phyloP scores from a whole-genome alignment of 805 yeast species.

The Saccharomycopsis javanensis region DNA sequence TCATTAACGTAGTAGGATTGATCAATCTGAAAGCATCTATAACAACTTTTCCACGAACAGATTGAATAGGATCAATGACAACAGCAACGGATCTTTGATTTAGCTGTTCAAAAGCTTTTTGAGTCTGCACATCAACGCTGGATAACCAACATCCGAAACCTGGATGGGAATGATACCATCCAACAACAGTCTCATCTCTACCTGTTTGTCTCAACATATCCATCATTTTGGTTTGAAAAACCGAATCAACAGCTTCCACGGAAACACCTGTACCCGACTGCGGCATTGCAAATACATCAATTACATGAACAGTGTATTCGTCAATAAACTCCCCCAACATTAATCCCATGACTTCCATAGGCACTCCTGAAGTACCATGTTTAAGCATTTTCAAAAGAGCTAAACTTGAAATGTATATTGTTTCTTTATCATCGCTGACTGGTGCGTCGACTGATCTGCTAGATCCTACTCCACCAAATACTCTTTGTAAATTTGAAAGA shows the following conservation, averaged over 20 bases:
- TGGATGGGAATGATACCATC: constrained; percentile 99
- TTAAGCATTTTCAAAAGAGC: constrained; percentile 94
- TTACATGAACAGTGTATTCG: constrained; percentile 93
- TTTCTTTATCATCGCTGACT: constrained; percentile 88
- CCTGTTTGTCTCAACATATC: constrained; percentile 98
- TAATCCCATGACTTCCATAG: constrained; percentile 91
- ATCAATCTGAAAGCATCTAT: constrained; percentile 97
- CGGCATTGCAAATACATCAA: constrained; percentile 99
- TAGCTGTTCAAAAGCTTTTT: constrained; percentile 93
- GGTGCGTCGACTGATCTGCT: constrained; percentile 58
- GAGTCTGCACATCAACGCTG: constrained; percentile 94
- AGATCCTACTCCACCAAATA: constrained; percentile 34
- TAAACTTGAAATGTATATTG: constrained; percentile 90
- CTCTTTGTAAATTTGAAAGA: constrained; percentile 27
- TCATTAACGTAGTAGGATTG: constrained; percentile 77
- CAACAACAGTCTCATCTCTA: constrained; percentile 98
- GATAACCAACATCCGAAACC: constrained; percentile 99
- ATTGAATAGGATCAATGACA: constrained; percentile 96
- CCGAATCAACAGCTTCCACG: constrained; percentile 98
- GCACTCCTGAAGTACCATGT: constrained; percentile 90
- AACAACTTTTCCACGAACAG: constrained; percentile 97
- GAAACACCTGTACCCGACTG: constrained; percentile 97
- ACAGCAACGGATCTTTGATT: constrained; percentile 96
- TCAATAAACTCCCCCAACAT: constrained; percentile 98
- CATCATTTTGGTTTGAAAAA: constrained; percentile 98